These are phyloP conservation scores for Talinum fruticosum DNA, from an alignment of 148 eudicot species.

Conservation along the genomic window DNA sequence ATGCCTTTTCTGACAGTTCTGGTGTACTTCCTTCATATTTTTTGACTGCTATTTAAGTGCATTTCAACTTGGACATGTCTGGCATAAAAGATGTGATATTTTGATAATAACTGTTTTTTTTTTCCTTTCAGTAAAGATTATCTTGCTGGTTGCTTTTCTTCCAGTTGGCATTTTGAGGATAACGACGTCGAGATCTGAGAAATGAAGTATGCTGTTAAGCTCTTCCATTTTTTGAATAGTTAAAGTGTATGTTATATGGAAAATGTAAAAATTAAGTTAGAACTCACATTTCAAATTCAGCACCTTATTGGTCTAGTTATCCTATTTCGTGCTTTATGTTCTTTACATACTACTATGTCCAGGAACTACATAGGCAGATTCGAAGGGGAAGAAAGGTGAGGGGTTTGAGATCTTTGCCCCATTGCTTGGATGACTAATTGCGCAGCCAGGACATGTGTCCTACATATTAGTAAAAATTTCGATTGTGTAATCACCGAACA, in stretches of 20 bases:
- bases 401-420: not conserved
- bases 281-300: not conserved
- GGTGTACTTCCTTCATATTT: not conserved
- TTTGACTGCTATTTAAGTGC: not conserved
- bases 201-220: conserved; percentile 36
- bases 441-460: not conserved
- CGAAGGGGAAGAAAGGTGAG: not conserved
- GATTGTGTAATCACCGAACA: not conserved
- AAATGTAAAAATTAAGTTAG: not conserved
- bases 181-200: conserved; percentile 1
- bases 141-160: conserved; percentile 23
- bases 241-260: not conserved
- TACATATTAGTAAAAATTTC: not conserved
- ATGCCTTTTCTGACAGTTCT: too few species aligned
- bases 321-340: not conserved
- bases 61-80: not conserved
- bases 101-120: conserved; percentile 6
- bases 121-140: conserved; percentile 14
- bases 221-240: not conserved
- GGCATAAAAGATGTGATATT: not conserved
- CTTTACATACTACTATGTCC: not conserved
- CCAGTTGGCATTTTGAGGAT: conserved; percentile 19
- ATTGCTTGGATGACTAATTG: not conserved
- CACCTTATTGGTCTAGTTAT: not conserved
- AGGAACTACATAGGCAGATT: not conserved